These are phyloP conservation scores for Quercus agrifolia DNA, from an alignment of 306 rosid genomes.

Conservation along the genomic window DNA sequence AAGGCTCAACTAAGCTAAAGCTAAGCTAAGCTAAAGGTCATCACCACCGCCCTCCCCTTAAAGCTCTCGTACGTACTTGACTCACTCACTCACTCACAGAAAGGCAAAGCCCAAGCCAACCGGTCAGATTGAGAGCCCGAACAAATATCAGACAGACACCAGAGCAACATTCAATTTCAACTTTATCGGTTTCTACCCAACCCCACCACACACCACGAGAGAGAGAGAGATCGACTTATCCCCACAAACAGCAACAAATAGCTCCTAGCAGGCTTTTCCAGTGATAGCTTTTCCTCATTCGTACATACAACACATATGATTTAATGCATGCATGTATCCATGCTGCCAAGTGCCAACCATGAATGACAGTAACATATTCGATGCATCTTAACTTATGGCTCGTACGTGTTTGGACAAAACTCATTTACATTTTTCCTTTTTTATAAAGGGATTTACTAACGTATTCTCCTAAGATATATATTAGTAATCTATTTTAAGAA, in stretches of 20 bases:
- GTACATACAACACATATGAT: conserved; percentile 18
- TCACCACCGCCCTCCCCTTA: conserved; percentile 13
- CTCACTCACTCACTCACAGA: neutral
- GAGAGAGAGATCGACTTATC: conserved; percentile 61
- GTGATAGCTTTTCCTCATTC: conserved; percentile 46
- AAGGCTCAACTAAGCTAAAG: too few relatives aligned
- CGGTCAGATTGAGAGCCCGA: conserved; percentile 2
- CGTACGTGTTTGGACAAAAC: neutral
- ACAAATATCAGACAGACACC: conserved; percentile 22
- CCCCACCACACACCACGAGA: conserved; percentile 25
- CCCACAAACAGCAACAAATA: conserved; percentile 71
- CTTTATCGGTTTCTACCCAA: conserved; percentile 57
- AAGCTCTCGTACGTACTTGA: conserved; percentile 2
- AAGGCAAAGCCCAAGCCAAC: conserved; percentile 3
- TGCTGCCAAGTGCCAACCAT: neutral
- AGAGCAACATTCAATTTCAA: conserved; percentile 31
- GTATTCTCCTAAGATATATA: rapidly evolving
- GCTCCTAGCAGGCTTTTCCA: conserved; percentile 56
- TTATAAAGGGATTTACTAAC: too few relatives aligned
- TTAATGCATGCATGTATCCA: conserved; percentile 14
- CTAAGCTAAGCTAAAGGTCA: neutral
- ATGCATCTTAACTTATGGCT: neutral
- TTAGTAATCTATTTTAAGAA: too few relatives aligned
- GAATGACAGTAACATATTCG: neutral
- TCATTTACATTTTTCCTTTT: neutral